A percentile compares a stretch with the other conserved stretches of the same genome.
Evolutionary conservation across 2,329 filamentous ascomycete species (phyloP).

Genomic region (Fusarium nodosum): DNA sequence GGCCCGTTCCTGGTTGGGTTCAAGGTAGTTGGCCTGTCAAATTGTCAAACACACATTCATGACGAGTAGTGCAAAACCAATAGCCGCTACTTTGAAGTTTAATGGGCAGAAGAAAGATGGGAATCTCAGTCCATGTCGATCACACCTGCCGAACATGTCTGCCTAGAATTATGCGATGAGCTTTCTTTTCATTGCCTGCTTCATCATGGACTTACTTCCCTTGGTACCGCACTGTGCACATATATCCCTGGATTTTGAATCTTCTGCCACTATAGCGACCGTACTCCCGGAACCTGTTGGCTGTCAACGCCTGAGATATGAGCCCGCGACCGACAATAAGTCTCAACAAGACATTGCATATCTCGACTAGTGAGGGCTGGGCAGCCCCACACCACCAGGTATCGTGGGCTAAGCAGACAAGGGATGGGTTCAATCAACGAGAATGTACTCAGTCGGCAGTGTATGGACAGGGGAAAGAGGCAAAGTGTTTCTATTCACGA

Average conservation of each 20-base stretch:
- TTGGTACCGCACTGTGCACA: background rate
- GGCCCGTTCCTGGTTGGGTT: constrained; percentile 36
- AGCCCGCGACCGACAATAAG: constrained; percentile 30
- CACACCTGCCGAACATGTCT: background rate
- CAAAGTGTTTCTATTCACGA: background rate
- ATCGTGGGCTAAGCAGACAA: constrained; percentile 4
- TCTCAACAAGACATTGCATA: constrained; percentile 1
- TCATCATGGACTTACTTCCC: background rate
- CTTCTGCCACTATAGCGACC: constrained; percentile 17
- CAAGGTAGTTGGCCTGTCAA: constrained; percentile 32
- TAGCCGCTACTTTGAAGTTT: constrained; percentile 14
- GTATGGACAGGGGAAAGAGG: background rate
- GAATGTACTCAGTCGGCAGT: constrained; percentile 1
- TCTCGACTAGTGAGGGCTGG: constrained; percentile 3
- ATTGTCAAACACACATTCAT: constrained; percentile 16
- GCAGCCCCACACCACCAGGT: constrained; percentile 21
- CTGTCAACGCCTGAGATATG: constrained; percentile 33
- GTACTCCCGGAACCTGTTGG: constrained; percentile 25
- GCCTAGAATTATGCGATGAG: background rate
- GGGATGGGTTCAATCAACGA: background rate
- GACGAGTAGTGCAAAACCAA: background rate
- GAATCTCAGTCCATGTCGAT: background rate
- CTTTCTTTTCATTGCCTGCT: background rate
- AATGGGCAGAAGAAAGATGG: constrained; percentile 5
- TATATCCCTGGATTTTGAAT: background rate